These are phyloP conservation scores for Hyphopichia burtonii DNA, from an alignment of 1,139 yeast species.

Conservation along the genomic window DNA sequence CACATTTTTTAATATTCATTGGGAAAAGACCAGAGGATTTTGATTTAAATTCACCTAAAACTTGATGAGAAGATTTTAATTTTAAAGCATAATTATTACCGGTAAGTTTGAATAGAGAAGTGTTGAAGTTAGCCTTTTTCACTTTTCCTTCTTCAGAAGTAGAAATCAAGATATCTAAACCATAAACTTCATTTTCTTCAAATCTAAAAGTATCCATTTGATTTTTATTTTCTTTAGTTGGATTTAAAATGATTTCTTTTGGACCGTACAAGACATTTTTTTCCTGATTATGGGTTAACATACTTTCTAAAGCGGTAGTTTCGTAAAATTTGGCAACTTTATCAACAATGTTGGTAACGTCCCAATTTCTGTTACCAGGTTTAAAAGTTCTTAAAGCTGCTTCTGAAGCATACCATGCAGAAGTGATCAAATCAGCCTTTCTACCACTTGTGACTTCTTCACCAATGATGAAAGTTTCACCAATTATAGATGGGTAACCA, in stretches of 20 bases:
- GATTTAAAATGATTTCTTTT: constrained; percentile 76
- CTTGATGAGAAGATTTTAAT: constrained; percentile 70
- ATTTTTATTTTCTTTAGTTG: constrained; percentile 63
- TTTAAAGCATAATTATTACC: constrained; percentile 69
- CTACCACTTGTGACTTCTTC: constrained; percentile 51
- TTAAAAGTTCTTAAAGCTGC: constrained; percentile 73
- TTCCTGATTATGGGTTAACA: constrained; percentile 74
- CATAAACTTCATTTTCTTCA: constrained; percentile 77
- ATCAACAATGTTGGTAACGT: constrained; percentile 67
- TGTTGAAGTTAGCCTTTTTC: constrained; percentile 56
- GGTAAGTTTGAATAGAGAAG: constrained; percentile 73
- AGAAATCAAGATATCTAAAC: constrained; percentile 69
- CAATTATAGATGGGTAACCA: constrained; percentile 71
- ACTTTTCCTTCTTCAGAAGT: constrained; percentile 72
- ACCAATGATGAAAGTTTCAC: constrained; percentile 67
- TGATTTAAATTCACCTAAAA: constrained; percentile 62
- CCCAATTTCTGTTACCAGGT: constrained; percentile 75
- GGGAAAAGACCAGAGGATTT: constrained; percentile 72
- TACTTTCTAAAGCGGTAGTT: constrained; percentile 68
- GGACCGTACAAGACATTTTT: constrained; percentile 72
- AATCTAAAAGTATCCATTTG: constrained; percentile 66
- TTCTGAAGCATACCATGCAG: constrained; percentile 78
- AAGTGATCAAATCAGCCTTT: constrained; percentile 67
- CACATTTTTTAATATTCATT: constrained; percentile 63
- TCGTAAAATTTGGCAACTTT: constrained; percentile 63